Conservation (phyloP, 345 rosid genomes). For the Trapa incisa region DNA sequence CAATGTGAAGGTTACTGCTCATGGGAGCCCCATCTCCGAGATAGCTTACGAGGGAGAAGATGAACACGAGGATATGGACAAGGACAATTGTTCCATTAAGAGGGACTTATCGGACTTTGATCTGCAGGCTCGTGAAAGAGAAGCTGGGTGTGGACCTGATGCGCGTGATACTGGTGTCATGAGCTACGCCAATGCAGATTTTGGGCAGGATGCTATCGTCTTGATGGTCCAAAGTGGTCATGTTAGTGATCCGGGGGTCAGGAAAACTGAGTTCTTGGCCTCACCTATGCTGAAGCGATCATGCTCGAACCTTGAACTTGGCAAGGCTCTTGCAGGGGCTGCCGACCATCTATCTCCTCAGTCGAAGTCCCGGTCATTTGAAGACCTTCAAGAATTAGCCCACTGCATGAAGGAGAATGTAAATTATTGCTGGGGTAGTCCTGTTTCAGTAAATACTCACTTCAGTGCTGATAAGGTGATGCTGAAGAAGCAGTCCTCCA, state of each 20-base stretch:
- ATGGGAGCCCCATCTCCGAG: constrained; percentile 25
- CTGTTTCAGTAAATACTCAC: constrained; percentile 40
- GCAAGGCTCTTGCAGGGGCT: constrained; percentile 26
- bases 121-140: constrained; percentile 25
- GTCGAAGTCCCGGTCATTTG: constrained; percentile 27
- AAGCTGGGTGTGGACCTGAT: neutral
- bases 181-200: neutral
- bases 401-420: constrained; percentile 10
- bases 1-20: constrained; percentile 20
- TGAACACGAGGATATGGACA: constrained; percentile 29
- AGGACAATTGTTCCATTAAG: constrained; percentile 38
- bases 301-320: constrained; percentile 59
- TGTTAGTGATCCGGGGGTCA: constrained; percentile 73
- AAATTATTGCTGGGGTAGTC: constrained; percentile 18
- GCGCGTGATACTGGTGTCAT: constrained; percentile 12
- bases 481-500: constrained; percentile 82
- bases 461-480: constrained; percentile 82
- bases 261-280: constrained; percentile 42
- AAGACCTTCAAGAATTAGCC: constrained; percentile 21
- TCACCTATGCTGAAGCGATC: constrained; percentile 70
- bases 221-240: constrained; percentile 35
- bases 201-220: constrained; percentile 7
- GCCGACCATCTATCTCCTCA: constrained; percentile 19
- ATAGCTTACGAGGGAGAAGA: constrained; percentile 64
- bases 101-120: constrained; percentile 43